A percentile compares a stretch with the other conserved stretches of the same genome.
phyloP scores from a whole-genome alignment of 2,329 filamentous ascomycete genomes.

The Claviceps digitariae region DNA sequence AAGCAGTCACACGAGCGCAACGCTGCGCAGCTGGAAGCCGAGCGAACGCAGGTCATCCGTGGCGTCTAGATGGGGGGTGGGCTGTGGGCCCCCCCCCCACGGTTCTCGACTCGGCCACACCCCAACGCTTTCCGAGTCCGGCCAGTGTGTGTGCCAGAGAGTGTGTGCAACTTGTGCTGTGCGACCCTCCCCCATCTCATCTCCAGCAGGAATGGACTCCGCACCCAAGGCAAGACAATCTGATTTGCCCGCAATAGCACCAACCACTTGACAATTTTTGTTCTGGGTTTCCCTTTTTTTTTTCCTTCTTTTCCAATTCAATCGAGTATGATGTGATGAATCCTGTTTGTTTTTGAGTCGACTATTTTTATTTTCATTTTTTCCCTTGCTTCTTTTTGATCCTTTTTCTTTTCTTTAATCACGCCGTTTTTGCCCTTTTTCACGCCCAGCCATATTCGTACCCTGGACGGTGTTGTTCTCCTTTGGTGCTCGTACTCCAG shows the following conservation, averaged over 20 bases:
- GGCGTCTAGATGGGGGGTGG: constrained; percentile 54
- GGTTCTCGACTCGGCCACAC: background rate
- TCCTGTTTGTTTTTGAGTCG: background rate
- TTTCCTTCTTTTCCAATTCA: background rate
- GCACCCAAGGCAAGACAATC: background rate
- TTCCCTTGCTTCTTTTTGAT: background rate
- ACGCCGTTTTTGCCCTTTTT: too few species aligned
- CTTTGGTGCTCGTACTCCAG: background rate
- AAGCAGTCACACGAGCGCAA: constrained; percentile 94
- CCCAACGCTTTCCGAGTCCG: background rate
- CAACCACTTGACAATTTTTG: background rate
- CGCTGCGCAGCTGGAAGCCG: constrained; percentile 77
- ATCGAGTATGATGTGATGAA: constrained; percentile 9
- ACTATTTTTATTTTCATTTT: background rate
- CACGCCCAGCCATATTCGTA: too few species aligned
- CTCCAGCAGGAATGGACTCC: background rate
- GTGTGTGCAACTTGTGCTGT: background rate
- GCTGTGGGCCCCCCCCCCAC: too few species aligned
- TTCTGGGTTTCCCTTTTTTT: background rate
- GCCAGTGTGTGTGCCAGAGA: too few species aligned
- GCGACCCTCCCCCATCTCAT: background rate
- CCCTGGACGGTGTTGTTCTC: too few species aligned
- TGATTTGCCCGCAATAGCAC: background rate
- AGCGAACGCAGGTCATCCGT: constrained; percentile 88
- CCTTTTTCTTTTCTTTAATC: background rate